Evolutionary conservation across 2,329 filamentous ascomycete genomes (phyloP).

Genomic region (Dactylellina drechsleri): DNA sequence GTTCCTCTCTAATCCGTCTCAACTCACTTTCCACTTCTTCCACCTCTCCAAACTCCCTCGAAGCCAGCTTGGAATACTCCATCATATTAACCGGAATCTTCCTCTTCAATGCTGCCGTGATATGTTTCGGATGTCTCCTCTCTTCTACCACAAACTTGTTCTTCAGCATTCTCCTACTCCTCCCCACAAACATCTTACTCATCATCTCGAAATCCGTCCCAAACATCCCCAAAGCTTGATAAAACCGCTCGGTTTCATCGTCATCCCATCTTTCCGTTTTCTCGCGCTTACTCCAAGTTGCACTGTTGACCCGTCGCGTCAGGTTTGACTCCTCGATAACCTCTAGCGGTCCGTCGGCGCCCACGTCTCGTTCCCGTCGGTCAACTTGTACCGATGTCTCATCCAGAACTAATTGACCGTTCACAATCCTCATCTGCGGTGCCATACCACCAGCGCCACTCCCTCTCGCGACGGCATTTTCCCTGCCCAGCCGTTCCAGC

Average conservation of each 20-base stretch:
- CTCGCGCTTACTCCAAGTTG: conserved; percentile 74
- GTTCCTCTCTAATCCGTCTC: conserved; percentile 60
- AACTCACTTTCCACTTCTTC: conserved; percentile 60
- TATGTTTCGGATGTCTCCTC: conserved; percentile 70
- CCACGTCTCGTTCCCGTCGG: conserved; percentile 72
- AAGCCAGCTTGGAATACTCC: conserved; percentile 60
- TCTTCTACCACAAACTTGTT: conserved; percentile 86
- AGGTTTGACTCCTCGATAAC: conserved; percentile 82
- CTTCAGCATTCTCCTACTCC: conserved; percentile 79
- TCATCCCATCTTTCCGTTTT: conserved; percentile 75
- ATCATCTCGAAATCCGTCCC: conserved; percentile 87
- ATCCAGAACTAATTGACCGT: conserved; percentile 78
- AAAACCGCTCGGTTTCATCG: conserved; percentile 79
- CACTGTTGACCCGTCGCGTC: conserved; percentile 75
- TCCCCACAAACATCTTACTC: conserved; percentile 76
- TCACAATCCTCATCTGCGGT: conserved; percentile 72
- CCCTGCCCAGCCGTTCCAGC: conserved; percentile 54
- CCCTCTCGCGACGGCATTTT: conserved; percentile 52
- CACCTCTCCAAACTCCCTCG: conserved; percentile 58
- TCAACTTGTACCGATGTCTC: conserved; percentile 75
- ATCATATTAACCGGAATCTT: conserved; percentile 61
- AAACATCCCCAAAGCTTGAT: conserved; percentile 77
- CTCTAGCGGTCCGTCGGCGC: conserved; percentile 68
- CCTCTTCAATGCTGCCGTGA: conserved; percentile 71
- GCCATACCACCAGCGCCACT: conserved; percentile 61